Base-by-base conservation (phyloP, 78 protist genomes). In the Dictyostelium brefeldianum region DNA sequence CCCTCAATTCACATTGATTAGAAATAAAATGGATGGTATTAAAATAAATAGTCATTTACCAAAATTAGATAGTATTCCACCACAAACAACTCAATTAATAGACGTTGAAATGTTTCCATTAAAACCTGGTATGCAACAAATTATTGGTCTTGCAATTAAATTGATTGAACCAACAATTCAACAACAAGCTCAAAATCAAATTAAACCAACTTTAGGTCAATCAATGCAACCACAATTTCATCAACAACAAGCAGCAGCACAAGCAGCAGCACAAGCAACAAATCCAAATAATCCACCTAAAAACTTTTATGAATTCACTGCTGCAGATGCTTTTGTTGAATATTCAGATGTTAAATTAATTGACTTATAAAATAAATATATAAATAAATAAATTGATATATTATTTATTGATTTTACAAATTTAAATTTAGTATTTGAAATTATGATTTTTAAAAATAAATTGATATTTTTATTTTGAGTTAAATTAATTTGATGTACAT, bases 81-180 rank as follows among this genome's bases (percentile, higher is more conserved):
- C 94, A 62, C 69, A 79, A 18, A 31, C 51, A 20, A 41, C 64
- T 4, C 10, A 77, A 20, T n/a, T 59, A 20, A 14, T 89, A 2
- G 84, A 89, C 5, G 31, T 89, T 50, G 94, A 89, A 65, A 65
- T 89, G 89, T 89, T 89, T 75, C 89, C 94, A 62, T n/a, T 89
- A 18, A 78, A 79, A 78, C 85, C 94, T 51, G 94, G 94, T 15
- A 89, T 89, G 94, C 94, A 83, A 83, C 91, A 83, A 73, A 83
- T 83, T 71, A 59, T 36, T 71, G 91, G 91, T 25, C 73, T 83
- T 12, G 91, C 91, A 12, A 56, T 83, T 18, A 83, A 83, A 73
- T 56, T 83, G 12, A 14, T 54, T 17, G 91, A 83, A 9, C 51
- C 91, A 73, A 43, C 9, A 8, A 14, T 7, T 27, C 80, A 83